A percentile compares a stretch with the other conserved stretches of the same genome.
These are phyloP conservation scores for Podila verticillata DNA, from an alignment of 192 early-diverging fungal species.

Conservation along the genomic window DNA sequence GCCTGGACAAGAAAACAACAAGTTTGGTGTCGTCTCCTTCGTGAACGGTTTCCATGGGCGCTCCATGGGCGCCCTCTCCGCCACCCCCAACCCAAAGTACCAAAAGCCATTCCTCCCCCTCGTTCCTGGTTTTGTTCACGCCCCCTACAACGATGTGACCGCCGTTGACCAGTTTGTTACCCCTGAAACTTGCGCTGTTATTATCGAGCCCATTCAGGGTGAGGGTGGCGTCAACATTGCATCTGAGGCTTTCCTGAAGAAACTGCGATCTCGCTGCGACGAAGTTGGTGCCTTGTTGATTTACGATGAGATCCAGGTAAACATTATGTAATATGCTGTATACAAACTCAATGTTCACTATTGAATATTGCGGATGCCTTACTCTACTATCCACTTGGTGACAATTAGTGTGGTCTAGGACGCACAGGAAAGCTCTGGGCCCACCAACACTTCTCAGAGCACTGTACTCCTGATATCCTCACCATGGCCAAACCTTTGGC, in stretches of 20 bases:
- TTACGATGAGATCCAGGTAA: slow-evolving; percentile 94
- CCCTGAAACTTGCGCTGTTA: slow-evolving; percentile 89
- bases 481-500: slow-evolving; percentile 98
- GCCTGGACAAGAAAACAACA: slow-evolving; percentile 59
- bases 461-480: slow-evolving; percentile 87
- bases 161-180: slow-evolving; percentile 70
- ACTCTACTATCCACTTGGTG: slow-evolving; percentile 2
- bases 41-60: slow-evolving; percentile 96
- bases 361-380: not conserved
- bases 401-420: slow-evolving; percentile 84
- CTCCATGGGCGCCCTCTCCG: slow-evolving; percentile 94
- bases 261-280: slow-evolving; percentile 82
- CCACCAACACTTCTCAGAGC: slow-evolving; percentile 73
- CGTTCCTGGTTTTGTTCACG: slow-evolving; percentile 82
- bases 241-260: slow-evolving; percentile 77
- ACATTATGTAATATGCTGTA: not conserved
- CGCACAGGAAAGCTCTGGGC: slow-evolving; percentile 91
- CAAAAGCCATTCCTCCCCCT: slow-evolving; percentile 94
- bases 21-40: slow-evolving; percentile 86
- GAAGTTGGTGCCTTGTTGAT: slow-evolving; percentile 91
- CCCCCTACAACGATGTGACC: slow-evolving; percentile 78
- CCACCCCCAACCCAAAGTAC: slow-evolving; percentile 93
- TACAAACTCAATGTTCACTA: slow-evolving; percentile 7
- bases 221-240: slow-evolving; percentile 92
- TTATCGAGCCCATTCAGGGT: slow-evolving; percentile 97